Percentiles rank a stretch among this genome's conserved stretches.
Evolutionary conservation across 257 asterid genomes (phyloP).

Genomic region (Fraxinus anomala): DNA sequence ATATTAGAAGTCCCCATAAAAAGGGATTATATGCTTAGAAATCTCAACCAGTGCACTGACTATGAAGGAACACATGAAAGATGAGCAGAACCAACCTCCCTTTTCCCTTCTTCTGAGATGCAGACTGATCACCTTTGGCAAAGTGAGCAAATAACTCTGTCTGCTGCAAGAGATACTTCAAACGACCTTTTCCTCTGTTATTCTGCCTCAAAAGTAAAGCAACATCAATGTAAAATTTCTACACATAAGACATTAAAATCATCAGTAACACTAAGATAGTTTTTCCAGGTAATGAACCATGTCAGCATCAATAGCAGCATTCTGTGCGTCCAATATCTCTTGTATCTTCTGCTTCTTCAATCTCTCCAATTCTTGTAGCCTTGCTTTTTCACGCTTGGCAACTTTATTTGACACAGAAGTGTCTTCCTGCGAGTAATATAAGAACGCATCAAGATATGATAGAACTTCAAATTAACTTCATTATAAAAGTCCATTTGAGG

Average conservation of each 20-base stretch:
- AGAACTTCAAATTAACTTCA: not conserved
- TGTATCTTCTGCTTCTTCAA: conserved; percentile 54
- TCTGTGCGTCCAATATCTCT: conserved; percentile 53
- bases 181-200: conserved; percentile 90
- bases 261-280: not conserved
- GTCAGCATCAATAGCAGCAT: conserved; percentile 54
- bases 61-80: not conserved
- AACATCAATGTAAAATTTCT: conserved; percentile 13
- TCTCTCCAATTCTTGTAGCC: conserved; percentile 46
- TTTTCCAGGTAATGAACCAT: conserved; percentile 34
- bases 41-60: not conserved
- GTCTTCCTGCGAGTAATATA: conserved; percentile 33
- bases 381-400: conserved; percentile 46
- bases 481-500: not conserved
- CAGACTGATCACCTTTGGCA: conserved; percentile 84
- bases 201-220: conserved; percentile 54
- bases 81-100: conserved; percentile 55
- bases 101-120: conserved; percentile 67
- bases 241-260: not conserved
- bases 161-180: conserved; percentile 93
- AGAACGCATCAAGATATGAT: not conserved
- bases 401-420: conserved; percentile 21
- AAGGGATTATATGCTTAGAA: not conserved
- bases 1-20: not conserved
- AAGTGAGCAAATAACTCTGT: conserved; percentile 98